Evolutionary conservation across 257 asterid species (phyloP), one percentile per base, ranked within the genome.

Genomic region (Vinca minor): DNA sequence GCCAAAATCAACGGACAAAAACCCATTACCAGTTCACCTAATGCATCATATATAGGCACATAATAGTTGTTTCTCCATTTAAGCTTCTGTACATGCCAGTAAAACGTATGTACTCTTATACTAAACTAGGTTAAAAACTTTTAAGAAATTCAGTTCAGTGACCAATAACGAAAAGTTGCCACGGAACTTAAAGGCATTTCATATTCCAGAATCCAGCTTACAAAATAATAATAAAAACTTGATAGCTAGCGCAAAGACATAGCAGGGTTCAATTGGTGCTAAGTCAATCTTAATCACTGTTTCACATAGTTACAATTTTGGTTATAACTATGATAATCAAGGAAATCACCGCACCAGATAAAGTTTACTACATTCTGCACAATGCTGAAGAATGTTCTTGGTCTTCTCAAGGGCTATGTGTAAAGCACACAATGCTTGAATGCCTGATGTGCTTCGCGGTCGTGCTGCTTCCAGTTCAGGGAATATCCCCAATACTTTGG

Each of bases 381-480:
- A 94, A 71, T 94, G 96, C 69, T 86, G 97, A 74, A 94, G 92
- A 77, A 94, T 68, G 74, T 77, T 94, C 81, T 90, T 94, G 42
- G 97, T 82, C 86, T 87, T 94, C 85, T 94, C 99, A 25, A 94
- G 99, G 73, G 99, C 97, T 63, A 90, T 87, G 78, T 94, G 99
- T 77, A 94, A 84, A 72, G 95, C 79, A 74, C 99, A 94, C 68
- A 94, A 81, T 38, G 99, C 99, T 75, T 94, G 97, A 82, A 94
- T 90, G 64, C 99, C 99, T 20, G 99, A 84, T 9, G 96, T 94
- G 82, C 99, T 94, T 74, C 96, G 81, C 5, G 99, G 99, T 72
- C 99, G 77, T 45, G 97, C 91, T 39, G 87, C 97, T 82, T 94
- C 99, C 54, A 94, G 71, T 68, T 94, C 96, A 2, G 99, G 99